These are phyloP conservation scores for Colletotrichum scovillei DNA, from an alignment of 2,329 filamentous ascomycete species.

Conservation along the genomic window DNA sequence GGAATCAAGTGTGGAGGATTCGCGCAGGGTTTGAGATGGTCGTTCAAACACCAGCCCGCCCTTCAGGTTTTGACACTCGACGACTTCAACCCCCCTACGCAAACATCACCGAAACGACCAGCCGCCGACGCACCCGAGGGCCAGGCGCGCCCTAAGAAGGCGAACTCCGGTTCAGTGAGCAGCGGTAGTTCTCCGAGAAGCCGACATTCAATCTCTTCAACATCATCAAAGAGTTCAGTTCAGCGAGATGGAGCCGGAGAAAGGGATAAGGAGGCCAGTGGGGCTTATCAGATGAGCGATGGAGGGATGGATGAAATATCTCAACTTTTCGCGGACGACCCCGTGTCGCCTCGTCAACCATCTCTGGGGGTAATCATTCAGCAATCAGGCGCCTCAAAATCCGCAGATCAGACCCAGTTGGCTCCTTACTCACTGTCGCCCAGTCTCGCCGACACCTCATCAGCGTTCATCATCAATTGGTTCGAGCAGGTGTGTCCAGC, in stretches of 20 bases:
- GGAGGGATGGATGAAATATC: neutral
- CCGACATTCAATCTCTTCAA: conserved; percentile 2
- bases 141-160: neutral
- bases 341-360: neutral
- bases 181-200: neutral
- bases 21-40: conserved; percentile 51
- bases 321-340: neutral
- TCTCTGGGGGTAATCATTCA: neutral
- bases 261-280: neutral
- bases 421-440: conserved; percentile 32
- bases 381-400: neutral
- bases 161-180: neutral
- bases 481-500: conserved; percentile 53
- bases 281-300: neutral
- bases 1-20: conserved; percentile 45
- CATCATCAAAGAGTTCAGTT: neutral
- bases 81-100: neutral
- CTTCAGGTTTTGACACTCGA: conserved; percentile 11
- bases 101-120: neutral
- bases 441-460: conserved; percentile 42
- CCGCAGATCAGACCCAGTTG: conserved; percentile 8
- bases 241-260: neutral
- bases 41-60: conserved; percentile 51
- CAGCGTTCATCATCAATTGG: conserved; percentile 50
- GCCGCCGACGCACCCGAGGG: neutral